A percentile compares a stretch with the other conserved stretches of the same genome.
Conservation (phyloP, 306 rosid genomes). For the Cicer chorassanicum region DNA sequence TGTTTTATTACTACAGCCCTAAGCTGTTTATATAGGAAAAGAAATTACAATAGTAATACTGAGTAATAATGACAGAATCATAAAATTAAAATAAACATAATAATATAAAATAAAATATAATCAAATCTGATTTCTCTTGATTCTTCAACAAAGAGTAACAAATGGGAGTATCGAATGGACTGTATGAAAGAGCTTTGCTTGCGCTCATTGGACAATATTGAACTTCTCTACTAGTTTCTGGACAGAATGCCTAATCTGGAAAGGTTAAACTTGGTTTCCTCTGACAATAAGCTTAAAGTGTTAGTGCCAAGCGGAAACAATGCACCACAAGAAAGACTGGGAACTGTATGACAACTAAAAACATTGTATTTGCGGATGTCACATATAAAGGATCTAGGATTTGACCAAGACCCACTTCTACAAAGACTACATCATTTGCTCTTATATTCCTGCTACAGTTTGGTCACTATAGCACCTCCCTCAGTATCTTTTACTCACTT, state of each 20-base stretch:
- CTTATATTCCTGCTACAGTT: neutral
- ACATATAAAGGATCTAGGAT: neutral
- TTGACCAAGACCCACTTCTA: conserved; percentile 8
- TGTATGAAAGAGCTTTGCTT: neutral
- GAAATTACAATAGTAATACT: too few relatives aligned
- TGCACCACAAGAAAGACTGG: conserved; percentile 2
- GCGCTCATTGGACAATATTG: neutral
- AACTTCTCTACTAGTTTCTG: conserved; percentile 3
- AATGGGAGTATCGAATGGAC: neutral
- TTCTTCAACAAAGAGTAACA: neutral
- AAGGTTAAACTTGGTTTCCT: neutral
- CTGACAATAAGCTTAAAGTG: neutral
- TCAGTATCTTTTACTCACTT: neutral
- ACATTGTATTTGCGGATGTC: neutral
- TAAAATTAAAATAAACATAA: too few relatives aligned
- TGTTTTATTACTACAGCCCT: too few relatives aligned
- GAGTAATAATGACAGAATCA: too few relatives aligned
- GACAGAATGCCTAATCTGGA: conserved; percentile 17
- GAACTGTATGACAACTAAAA: conserved; percentile 28
- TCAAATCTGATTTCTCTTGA: too few relatives aligned
- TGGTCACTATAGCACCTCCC: neutral
- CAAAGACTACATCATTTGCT: neutral
- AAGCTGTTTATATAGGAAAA: too few relatives aligned
- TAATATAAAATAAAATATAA: too few relatives aligned
- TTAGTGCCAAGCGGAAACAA: neutral